Conservation (phyloP, 352 stramenopile species). For the Achlya hypogyna region DNA sequence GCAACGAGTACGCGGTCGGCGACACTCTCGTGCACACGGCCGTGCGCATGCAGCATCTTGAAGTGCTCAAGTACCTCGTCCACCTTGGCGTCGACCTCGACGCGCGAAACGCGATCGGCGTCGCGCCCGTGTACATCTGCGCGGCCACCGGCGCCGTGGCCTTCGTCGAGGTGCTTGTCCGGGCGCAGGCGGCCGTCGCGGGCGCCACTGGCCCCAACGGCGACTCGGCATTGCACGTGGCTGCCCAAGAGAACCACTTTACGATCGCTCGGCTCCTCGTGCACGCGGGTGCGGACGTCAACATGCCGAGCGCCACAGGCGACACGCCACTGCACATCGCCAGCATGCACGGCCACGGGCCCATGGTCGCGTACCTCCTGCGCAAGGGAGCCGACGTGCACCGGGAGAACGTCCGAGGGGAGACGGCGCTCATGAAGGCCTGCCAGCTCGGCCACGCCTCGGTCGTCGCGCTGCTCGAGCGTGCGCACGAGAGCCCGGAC, state of each 20-base stretch:
- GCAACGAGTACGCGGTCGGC: constrained; percentile 26
- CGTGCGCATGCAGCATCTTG: constrained; percentile 39
- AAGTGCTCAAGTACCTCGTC: constrained; percentile 52
- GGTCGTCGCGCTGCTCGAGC: constrained; percentile 61
- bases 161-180: constrained; percentile 50
- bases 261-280: constrained; percentile 49
- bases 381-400: constrained; percentile 61
- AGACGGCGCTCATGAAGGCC: constrained; percentile 69
- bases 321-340: constrained; percentile 72
- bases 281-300: constrained; percentile 36
- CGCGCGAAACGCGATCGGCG: constrained; percentile 44
- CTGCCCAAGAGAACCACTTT: constrained; percentile 72
- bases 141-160: constrained; percentile 53
- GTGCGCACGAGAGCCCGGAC: constrained; percentile 22
- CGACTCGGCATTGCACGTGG: constrained; percentile 70
- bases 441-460: constrained; percentile 74
- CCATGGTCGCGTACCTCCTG: constrained; percentile 52
- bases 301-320: constrained; percentile 42
- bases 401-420: constrained; percentile 44
- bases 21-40: constrained; percentile 54
- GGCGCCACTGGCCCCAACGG: constrained; percentile 56
- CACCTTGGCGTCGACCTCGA: constrained; percentile 55
- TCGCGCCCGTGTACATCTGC: constrained; percentile 68
- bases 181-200: constrained; percentile 22
- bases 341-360: constrained; percentile 66